These are phyloP conservation scores for Viola pubescens DNA, from an alignment of 441 rosid species.

Conservation along the genomic window DNA sequence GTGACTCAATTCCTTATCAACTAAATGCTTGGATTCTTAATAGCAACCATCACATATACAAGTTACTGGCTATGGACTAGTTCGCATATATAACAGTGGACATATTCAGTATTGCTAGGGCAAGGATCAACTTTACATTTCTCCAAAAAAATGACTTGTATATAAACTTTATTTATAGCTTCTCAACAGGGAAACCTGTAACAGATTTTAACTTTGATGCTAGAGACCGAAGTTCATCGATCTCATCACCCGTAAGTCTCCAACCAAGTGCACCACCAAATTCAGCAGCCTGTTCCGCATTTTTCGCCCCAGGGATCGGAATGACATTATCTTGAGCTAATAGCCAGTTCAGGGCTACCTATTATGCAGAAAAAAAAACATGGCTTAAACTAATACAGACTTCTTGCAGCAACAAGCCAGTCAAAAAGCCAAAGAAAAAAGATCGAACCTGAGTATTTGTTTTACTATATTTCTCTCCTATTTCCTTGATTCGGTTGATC, in stretches of 20 bases:
- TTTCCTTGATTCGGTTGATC: conserved; percentile 52
- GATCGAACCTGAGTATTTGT: conserved; percentile 72
- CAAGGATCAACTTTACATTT: not conserved
- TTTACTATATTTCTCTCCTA: conserved; percentile 58
- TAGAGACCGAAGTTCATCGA: conserved; percentile 63
- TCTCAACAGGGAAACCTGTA: conserved; percentile 73
- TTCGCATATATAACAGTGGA: too few relatives aligned
- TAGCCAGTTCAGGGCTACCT: conserved; percentile 95
- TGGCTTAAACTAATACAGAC: not conserved
- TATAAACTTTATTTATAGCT: conserved; percentile 28
- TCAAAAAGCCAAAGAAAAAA: conserved; percentile 5
- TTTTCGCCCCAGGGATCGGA: conserved; percentile 96
- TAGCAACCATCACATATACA: too few relatives aligned
- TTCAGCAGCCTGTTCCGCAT: conserved; percentile 66
- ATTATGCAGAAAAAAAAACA: conserved; percentile 3
- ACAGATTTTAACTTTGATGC: conserved; percentile 55
- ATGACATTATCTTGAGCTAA: conserved; percentile 78
- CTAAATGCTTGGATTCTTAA: too few relatives aligned
- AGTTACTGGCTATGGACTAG: too few relatives aligned
- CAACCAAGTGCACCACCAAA: conserved; percentile 84
- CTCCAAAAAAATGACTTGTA: too few relatives aligned
- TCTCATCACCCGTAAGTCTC: conserved; percentile 58
- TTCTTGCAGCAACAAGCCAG: too few relatives aligned
- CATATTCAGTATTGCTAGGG: not conserved
- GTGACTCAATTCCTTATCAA: too few relatives aligned